Conservation (phyloP, 768 basidiomycete genomes). For the Mycena pura region DNA sequence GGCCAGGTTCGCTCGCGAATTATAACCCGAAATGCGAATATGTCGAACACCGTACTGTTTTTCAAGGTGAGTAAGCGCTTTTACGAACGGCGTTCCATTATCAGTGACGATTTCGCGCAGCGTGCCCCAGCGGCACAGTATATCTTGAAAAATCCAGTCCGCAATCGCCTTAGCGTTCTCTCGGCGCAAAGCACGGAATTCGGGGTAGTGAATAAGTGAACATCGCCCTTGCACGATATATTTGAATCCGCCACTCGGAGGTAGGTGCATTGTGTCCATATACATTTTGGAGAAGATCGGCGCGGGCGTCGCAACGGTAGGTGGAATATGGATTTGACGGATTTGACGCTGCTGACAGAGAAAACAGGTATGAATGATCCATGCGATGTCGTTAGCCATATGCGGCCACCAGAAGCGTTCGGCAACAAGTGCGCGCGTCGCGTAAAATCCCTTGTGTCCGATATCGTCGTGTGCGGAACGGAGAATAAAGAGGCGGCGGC, state of each 20-base stretch:
- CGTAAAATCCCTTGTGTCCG: constrained; percentile 33
- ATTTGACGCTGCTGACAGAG: constrained; percentile 34
- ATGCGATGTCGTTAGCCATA: constrained; percentile 21
- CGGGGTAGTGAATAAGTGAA: background rate
- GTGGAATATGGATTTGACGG: constrained; percentile 25
- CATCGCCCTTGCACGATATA: constrained; percentile 11
- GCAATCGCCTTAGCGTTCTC: constrained; percentile 16
- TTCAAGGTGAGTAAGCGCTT: constrained; percentile 7
- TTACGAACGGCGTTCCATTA: constrained; percentile 19
- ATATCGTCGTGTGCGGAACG: too few species aligned
- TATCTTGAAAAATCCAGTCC: constrained; percentile 27
- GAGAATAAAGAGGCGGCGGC: constrained; percentile 28
- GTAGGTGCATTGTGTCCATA: constrained; percentile 26
- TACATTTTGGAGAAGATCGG: constrained; percentile 1
- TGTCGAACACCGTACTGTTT: constrained; percentile 6
- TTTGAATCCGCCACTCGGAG: constrained; percentile 17
- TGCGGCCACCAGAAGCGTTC: constrained; percentile 34
- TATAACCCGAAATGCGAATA: background rate
- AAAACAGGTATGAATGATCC: constrained; percentile 27
- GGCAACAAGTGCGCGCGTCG: constrained; percentile 18
- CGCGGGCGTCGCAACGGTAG: constrained; percentile 8
- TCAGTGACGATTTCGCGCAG: constrained; percentile 26
- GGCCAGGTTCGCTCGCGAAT: too few species aligned
- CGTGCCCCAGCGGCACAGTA: constrained; percentile 26
- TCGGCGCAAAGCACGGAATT: background rate